Conservation (phyloP, 2,329 filamentous ascomycete species). For the Cladobotryum protrusum region DNA sequence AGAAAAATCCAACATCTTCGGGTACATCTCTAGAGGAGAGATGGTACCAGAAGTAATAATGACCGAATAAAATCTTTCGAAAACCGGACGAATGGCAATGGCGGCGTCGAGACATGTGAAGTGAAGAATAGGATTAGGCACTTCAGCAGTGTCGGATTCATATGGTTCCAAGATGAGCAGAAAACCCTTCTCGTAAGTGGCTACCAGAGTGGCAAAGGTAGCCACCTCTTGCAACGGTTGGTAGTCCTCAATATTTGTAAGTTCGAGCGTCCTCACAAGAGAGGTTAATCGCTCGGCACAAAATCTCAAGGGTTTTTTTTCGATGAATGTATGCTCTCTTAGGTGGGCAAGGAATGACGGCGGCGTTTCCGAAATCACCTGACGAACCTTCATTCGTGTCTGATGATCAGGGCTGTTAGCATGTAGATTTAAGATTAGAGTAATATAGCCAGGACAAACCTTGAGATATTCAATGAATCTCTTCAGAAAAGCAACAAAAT, state of each 20-base stretch:
- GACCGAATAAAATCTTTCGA: conserved; percentile 94
- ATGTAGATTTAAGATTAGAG: background rate
- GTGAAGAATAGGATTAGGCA: conserved; percentile 94
- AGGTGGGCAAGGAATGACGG: conserved; percentile 89
- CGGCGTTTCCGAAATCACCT: conserved; percentile 95
- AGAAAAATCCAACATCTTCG: conserved; percentile 92
- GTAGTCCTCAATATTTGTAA: conserved; percentile 97
- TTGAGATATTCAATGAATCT: conserved; percentile 97
- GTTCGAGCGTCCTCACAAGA: conserved; percentile 85
- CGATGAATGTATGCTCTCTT: conserved; percentile 94
- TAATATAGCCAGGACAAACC: conserved; percentile 26
- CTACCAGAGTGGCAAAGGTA: conserved; percentile 90
- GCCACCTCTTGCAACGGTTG: conserved; percentile 95
- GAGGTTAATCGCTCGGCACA: conserved; percentile 93
- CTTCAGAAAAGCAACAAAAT: conserved; percentile 91
- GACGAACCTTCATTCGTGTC: conserved; percentile 96
- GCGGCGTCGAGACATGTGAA: conserved; percentile 96
- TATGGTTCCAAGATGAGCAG: conserved; percentile 94
- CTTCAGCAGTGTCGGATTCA: conserved; percentile 89
- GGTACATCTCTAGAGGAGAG: conserved; percentile 96
- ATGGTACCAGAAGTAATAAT: conserved; percentile 98
- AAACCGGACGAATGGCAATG: conserved; percentile 95
- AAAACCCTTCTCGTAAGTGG: conserved; percentile 96
- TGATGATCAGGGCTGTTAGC: conserved; percentile 26
- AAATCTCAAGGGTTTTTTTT: conserved; percentile 89